Base-by-base conservation (phyloP, 1,284 basidiomycete species). In the Neolentinus lepideus region DNA sequence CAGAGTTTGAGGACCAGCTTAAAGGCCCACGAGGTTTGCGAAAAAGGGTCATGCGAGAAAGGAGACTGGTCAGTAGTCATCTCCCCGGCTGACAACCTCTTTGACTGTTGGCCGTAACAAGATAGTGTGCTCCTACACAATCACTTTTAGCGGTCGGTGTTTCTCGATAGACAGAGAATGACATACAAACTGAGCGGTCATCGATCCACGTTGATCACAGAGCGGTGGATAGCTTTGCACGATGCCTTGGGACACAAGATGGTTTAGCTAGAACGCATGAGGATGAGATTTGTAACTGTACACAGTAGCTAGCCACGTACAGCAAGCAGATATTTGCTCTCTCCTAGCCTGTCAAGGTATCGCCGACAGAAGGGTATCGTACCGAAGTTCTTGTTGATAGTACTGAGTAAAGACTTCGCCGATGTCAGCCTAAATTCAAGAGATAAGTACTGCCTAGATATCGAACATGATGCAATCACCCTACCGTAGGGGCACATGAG, bases 221-320 rank as follows among this genome's bases (percentile, higher is more conserved):
- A 99, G 76, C 1, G 97, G 97, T n/a, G 94, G 97, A 71, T 99
- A 98, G 62, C 90, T 92, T 64, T 88, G 83, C 0, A 99, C 94
- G 57, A 98, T 84, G 1, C 89, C 91, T 72, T 94, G 85, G 54
- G 81, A 75, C 19, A 99, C 95, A 19, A 99, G 77, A 62, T 96
- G 85, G 66, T 95, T 95, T 56, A 98, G 76, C 93, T 95, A 62
- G 16, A 54, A n/a, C 54, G n/a, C 35, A 56, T 58, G 19, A 26
- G 51, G 14, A 52, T 35, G 31, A 21, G 19, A 58, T 38, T 56
- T 56, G 53, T 63, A 46, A 16, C 46, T 38, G 53, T 26, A 12
- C 52, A 55, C 12, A 33, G 27, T 57, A 29, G 4, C 10, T 26
- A 45, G 31, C 22, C 27, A 75, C 89, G 66, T 61, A 96, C 92